These are phyloP conservation scores for Hymenoscyphus infarciens DNA, from an alignment of 2,329 filamentous ascomycete species.

Conservation along the genomic window DNA sequence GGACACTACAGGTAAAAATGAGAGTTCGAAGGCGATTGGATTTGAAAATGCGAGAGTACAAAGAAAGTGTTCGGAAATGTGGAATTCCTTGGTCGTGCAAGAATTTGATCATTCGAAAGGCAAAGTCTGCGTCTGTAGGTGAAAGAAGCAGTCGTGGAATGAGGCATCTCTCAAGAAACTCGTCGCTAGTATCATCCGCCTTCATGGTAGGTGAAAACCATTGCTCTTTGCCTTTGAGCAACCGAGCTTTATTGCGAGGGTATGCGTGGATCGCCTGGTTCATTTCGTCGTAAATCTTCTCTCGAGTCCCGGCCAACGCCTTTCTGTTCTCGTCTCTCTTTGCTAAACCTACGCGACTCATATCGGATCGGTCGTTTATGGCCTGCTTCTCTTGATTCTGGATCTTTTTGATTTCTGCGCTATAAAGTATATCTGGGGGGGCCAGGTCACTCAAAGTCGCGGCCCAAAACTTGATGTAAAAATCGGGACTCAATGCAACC, in stretches of 20 bases:
- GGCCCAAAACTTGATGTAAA: constrained; percentile 92
- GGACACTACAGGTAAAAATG: constrained; percentile 84
- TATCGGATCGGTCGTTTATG: constrained; percentile 68
- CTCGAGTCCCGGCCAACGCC: constrained; percentile 63
- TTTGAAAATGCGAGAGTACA: constrained; percentile 82
- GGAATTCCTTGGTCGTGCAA: constrained; percentile 81
- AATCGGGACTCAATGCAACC: constrained; percentile 69
- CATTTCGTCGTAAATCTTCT: constrained; percentile 69
- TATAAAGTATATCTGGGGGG: constrained; percentile 73
- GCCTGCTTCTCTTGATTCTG: constrained; percentile 65
- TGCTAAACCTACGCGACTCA: constrained; percentile 61
- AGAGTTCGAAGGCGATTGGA: constrained; percentile 76
- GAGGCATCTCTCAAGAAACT: constrained; percentile 84
- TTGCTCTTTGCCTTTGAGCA: constrained; percentile 70
- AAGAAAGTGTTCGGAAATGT: constrained; percentile 79
- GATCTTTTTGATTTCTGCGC: constrained; percentile 67
- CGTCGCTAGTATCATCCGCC: constrained; percentile 65
- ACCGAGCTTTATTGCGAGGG: constrained; percentile 61
- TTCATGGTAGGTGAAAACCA: constrained; percentile 73
- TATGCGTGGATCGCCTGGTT: constrained; percentile 66
- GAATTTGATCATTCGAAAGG: constrained; percentile 80
- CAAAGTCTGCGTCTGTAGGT: constrained; percentile 82
- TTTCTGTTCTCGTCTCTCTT: constrained; percentile 70
- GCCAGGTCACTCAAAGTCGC: constrained; percentile 78
- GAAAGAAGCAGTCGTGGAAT: constrained; percentile 84